Base-by-base conservation (phyloP, 306 rosid species). In the Trifolium fragiferum region DNA sequence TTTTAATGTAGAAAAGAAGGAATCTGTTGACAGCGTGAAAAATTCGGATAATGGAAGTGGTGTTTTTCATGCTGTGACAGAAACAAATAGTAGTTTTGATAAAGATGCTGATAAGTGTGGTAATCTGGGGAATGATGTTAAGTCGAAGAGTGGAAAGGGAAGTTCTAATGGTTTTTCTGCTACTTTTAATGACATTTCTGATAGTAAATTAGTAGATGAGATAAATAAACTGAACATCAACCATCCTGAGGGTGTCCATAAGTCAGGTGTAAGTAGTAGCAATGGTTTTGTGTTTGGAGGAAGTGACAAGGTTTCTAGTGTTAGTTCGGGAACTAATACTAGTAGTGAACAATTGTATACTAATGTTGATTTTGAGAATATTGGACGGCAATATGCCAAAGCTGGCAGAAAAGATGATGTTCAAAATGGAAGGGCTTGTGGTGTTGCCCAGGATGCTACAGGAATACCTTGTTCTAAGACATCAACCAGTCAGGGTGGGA, bases 191-290 rank as follows among this genome's bases (percentile, higher is more conserved):
- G 38, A 78, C 12, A 41, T 76, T 69, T 74, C 86, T 59, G 73
- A 20, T n/a, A 13, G 20, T 82, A 74, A 63, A 53, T 86, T 92
- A 46, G 70, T 83, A 13, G 89, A 88, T 79, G 90, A 89, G 84
- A 85, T 86, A 78, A 61, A 80, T 65, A 89, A 88, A 68, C 82
- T 92, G 77, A 86, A 86, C 74, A 86, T 92, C 40, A 74, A 84
- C 76, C 76, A 75, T 78, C 81, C 84, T 8, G 85, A 79, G 72
- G 76, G 66, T 50, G 80, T 19, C 62, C 68, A 30, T 78, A 82
- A 79, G 49, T 72, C 74, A 2, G 43, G 15, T 79, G 80, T 63
- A 69, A 78, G 69, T 78, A 63, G 73, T 67, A 75, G 68, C 33
- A 16, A 43, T 58, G 79, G 75, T 44, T 86, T 78, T 74, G 76